Base-by-base conservation (phyloP, 768 basidiomycete genomes). In the Leccinum disarticulatum region DNA sequence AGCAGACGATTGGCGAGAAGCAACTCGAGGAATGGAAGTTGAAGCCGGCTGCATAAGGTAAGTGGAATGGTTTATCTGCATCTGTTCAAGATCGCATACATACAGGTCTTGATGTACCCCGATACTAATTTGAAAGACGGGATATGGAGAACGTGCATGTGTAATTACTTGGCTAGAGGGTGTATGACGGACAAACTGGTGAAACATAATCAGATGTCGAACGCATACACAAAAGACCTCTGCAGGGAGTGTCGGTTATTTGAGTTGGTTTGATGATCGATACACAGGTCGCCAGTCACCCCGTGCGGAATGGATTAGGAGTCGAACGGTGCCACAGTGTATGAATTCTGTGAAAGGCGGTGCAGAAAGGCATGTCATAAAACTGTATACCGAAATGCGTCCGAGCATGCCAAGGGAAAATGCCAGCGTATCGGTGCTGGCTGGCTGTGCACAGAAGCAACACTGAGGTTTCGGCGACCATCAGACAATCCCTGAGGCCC, bases 1-100 rank as follows among this genome's bases (percentile, higher is more conserved):
- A n/a, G n/a, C n/a, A n/a, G n/a, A n/a, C 43, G 2, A 43, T 43
- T 22, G 10, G 5, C 43, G 11, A 13, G 43, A 46, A 46, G 43
- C 19, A 13, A 31, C n/a, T 9, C 0, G 19, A 27, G 28, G 1
- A 66, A 54, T 66, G 48, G 64, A 66, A 56, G 56, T 25, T 3
- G 38, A 3, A 6, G 27, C 27, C 13, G 27, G 54, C 28, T 14
- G 30, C 14, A 31, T 13, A 13, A 22, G 6, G n/a, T 3, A 28
- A 59, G 13, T 11, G 22, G 35, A 33, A 27, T 19, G 3, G 47
- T 49, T 19, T 11, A 27, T 33, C 41, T 38, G 28, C 28, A 30
- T 19, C 14, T 15, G n/a, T 9, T 15, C 15, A n/a, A 9, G 4
- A 30, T 28, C 51, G n/a, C 36, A 52, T 19, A 4, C 46, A 33